Percentiles rank a stretch among this genome's conserved stretches.
These are phyloP conservation scores for Lodderomyces elongisporus DNA, from an alignment of 1,139 yeast genomes.

Conservation along the genomic window DNA sequence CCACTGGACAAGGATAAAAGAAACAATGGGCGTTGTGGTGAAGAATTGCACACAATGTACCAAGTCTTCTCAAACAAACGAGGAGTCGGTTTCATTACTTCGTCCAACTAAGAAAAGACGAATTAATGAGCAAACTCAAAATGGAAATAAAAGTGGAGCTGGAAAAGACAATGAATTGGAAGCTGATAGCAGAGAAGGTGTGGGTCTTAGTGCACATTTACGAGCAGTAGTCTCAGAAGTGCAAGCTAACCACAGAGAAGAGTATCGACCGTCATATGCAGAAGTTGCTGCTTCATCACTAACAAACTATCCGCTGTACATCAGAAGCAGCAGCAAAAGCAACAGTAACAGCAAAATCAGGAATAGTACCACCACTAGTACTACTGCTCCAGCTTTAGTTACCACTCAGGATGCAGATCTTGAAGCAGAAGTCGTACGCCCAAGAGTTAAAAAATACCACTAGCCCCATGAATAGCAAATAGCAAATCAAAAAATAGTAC, in stretches of 20 bases:
- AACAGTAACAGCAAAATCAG: too few relatives aligned
- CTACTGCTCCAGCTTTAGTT: slow-evolving; percentile 22
- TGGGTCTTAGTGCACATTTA: slow-evolving; percentile 4
- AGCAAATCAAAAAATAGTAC: too few relatives aligned
- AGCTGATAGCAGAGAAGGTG: not conserved
- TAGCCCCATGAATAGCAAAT: too few relatives aligned
- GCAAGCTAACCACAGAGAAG: slow-evolving; percentile 6
- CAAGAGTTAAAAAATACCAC: slow-evolving; percentile 8
- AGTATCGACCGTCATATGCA: slow-evolving; percentile 21
- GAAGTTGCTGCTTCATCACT: slow-evolving; percentile 42
- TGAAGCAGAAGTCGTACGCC: slow-evolving; percentile 11
- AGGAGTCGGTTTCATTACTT: not conserved
- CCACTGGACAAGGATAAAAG: slow-evolving; percentile 90
- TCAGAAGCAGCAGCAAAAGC: not conserved
- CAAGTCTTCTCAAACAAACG: not conserved
- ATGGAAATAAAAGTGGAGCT: not conserved
- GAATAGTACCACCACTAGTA: too few relatives aligned
- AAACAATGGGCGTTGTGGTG: slow-evolving; percentile 77
- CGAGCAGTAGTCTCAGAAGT: slow-evolving; percentile 9
- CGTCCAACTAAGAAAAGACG: slow-evolving; percentile 3
- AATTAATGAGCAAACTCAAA: slow-evolving; percentile 2
- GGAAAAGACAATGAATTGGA: not conserved
- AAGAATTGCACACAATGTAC: slow-evolving; percentile 68
- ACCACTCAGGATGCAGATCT: slow-evolving; percentile 7
- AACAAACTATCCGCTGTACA: slow-evolving; percentile 3